Evolutionary conservation across 2,329 filamentous ascomycete genomes (phyloP).

Genomic region (Xylariomycetidae sp.): DNA sequence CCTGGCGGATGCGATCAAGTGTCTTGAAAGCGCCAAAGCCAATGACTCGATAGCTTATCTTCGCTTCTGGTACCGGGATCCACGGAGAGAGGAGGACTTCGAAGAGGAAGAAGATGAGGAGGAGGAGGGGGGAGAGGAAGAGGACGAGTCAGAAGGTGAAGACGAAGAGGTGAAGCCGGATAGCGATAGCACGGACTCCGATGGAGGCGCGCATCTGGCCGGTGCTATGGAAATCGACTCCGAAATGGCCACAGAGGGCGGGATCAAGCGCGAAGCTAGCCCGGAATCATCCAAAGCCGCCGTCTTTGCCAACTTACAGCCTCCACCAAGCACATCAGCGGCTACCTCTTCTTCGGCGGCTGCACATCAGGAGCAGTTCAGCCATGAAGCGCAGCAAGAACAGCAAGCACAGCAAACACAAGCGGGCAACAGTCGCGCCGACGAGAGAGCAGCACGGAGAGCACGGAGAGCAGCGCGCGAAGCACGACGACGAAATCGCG

Average conservation of each 20-base stretch:
- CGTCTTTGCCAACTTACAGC: slow-evolving; percentile 1
- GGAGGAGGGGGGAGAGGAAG: slow-evolving; percentile 40
- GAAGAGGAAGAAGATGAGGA: slow-evolving; percentile 34
- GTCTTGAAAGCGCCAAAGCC: slow-evolving; percentile 77
- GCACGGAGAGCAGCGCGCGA: slow-evolving; percentile 1
- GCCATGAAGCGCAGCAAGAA: slow-evolving; percentile 1
- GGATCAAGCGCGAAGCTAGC: slow-evolving; percentile 32
- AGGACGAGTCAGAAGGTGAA: slow-evolving; percentile 30
- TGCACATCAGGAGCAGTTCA: slow-evolving; percentile 22
- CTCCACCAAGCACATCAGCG: not conserved
- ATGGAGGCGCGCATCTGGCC: slow-evolving; percentile 39
- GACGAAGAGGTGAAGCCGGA: slow-evolving; percentile 27
- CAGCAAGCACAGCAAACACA: too few species aligned
- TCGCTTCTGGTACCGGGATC: slow-evolving; percentile 78
- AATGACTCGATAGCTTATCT: slow-evolving; percentile 90
- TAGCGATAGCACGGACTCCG: slow-evolving; percentile 33
- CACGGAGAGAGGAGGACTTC: slow-evolving; percentile 51
- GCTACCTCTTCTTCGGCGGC: slow-evolving; percentile 4
- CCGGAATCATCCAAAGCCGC: slow-evolving; percentile 28
- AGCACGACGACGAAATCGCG: slow-evolving; percentile 16
- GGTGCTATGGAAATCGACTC: slow-evolving; percentile 36
- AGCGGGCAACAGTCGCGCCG: too few species aligned
- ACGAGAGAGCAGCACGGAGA: too few species aligned
- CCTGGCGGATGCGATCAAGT: slow-evolving; percentile 68
- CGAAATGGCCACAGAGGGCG: slow-evolving; percentile 17